Evolutionary conservation across 208 protist species (phyloP).

Genomic region (Porcisia hertigi): DNA sequence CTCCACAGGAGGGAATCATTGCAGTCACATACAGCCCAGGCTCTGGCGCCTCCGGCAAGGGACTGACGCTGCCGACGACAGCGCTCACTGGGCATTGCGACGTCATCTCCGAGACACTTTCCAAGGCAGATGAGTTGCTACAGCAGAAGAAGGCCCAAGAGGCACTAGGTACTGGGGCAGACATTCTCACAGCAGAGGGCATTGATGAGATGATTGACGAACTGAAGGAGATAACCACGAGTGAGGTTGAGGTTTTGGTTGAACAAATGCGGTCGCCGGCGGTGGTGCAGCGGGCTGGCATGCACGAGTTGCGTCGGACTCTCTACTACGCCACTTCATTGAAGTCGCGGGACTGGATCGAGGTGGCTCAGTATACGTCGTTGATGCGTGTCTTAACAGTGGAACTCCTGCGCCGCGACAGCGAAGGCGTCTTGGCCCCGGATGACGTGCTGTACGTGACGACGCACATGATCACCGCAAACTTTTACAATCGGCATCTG

Average conservation of each 20-base stretch:
- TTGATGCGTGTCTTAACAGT: constrained; percentile 87
- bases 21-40: constrained; percentile 77
- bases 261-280: constrained; percentile 50
- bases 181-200: constrained; percentile 76
- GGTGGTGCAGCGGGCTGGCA: constrained; percentile 80
- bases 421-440: constrained; percentile 79
- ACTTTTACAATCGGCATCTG: constrained; percentile 90
- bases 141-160: constrained; percentile 79
- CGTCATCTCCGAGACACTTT: constrained; percentile 76
- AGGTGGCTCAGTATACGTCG: constrained; percentile 52
- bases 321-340: constrained; percentile 86
- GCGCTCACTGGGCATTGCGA: constrained; percentile 79
- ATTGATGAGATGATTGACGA: constrained; percentile 88
- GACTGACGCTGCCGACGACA: constrained; percentile 65
- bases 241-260: constrained; percentile 61
- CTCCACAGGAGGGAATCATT: constrained; percentile 24
- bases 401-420: constrained; percentile 78
- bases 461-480: constrained; percentile 79
- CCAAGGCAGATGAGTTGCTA: constrained; percentile 81
- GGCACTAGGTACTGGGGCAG: constrained; percentile 60
- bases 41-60: constrained; percentile 43
- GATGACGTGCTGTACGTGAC: constrained; percentile 89
- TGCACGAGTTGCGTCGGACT: constrained; percentile 88
- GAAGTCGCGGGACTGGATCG: constrained; percentile 70
- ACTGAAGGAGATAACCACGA: constrained; percentile 56